Evolutionary conservation across 2,329 filamentous ascomycete species (phyloP).

Genomic region (Colletotrichum plurivorum): DNA sequence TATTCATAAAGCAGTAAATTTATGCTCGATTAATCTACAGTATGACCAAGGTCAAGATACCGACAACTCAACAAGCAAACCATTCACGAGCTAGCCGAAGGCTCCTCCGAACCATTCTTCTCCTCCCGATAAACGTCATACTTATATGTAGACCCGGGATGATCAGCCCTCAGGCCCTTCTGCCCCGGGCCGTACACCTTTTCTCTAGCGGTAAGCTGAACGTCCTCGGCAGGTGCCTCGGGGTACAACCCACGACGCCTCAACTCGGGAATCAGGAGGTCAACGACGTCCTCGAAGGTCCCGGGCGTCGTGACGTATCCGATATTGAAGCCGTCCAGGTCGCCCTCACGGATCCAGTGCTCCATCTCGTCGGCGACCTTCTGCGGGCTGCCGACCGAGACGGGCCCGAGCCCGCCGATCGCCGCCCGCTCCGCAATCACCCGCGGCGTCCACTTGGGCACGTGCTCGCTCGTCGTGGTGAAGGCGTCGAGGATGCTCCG

Average conservation of each 20-base stretch:
- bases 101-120: neutral
- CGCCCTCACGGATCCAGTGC: slow-evolving; percentile 58
- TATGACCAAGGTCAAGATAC: no score
- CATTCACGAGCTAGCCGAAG: neutral
- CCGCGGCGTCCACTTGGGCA: slow-evolving; percentile 60
- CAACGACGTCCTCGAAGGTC: slow-evolving; percentile 50
- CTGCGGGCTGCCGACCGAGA: slow-evolving; percentile 54
- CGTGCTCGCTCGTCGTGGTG: slow-evolving; percentile 61
- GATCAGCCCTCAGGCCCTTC: slow-evolving; percentile 68
- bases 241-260: slow-evolving; percentile 48
- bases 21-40: no score
- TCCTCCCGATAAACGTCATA: slow-evolving; percentile 74
- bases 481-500: slow-evolving; percentile 64
- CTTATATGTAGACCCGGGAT: slow-evolving; percentile 71
- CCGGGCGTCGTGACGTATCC: slow-evolving; percentile 60
- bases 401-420: slow-evolving; percentile 56
- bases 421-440: slow-evolving; percentile 57
- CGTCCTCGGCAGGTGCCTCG: slow-evolving; percentile 48
- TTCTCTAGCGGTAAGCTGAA: slow-evolving; percentile 67
- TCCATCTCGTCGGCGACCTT: slow-evolving; percentile 62
- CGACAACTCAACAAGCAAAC: neutral
- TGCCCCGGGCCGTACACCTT: slow-evolving; percentile 75
- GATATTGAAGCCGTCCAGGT: slow-evolving; percentile 58
- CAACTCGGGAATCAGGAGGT: slow-evolving; percentile 49
- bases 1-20: no score